Evolutionary conservation across 306 rosid species (phyloP).

Genomic region (Canavalia ensiformis): DNA sequence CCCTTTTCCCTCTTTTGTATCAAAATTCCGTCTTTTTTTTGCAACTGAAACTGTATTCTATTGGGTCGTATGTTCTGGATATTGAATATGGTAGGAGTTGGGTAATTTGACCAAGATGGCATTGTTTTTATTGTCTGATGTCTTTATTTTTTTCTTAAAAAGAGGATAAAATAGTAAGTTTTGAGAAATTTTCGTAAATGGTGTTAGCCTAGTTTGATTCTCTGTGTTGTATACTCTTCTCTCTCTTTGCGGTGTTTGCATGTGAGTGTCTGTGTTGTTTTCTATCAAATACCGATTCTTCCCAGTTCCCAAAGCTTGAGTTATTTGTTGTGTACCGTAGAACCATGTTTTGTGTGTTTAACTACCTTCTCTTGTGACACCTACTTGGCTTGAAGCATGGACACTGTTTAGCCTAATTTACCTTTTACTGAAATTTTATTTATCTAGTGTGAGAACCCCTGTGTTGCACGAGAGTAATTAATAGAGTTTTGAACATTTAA

Average conservation of each 20-base stretch:
- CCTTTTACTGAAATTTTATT: background rate
- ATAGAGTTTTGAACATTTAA: background rate
- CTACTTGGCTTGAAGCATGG: conserved; percentile 5
- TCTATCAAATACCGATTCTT: background rate
- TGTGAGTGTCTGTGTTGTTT: background rate
- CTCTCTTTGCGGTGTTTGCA: background rate
- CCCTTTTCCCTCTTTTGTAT: conserved; percentile 30
- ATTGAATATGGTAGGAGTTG: background rate
- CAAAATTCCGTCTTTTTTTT: background rate
- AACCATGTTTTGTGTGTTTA: background rate
- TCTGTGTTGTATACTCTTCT: background rate
- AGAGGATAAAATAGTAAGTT: background rate
- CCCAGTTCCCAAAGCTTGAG: background rate
- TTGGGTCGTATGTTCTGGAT: background rate
- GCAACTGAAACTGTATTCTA: background rate
- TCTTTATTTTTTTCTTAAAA: background rate
- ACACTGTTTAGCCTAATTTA: background rate
- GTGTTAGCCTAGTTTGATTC: background rate
- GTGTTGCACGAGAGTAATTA: background rate
- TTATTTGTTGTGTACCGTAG: background rate
- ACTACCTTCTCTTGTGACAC: background rate
- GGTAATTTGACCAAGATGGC: background rate
- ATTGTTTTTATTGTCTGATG: background rate
- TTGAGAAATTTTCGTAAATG: background rate
- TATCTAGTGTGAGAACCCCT: background rate